Evolutionary conservation across 1,284 basidiomycete genomes (phyloP), one percentile per base, ranked within the genome.

Genomic region (Trichosporon sp.): DNA sequence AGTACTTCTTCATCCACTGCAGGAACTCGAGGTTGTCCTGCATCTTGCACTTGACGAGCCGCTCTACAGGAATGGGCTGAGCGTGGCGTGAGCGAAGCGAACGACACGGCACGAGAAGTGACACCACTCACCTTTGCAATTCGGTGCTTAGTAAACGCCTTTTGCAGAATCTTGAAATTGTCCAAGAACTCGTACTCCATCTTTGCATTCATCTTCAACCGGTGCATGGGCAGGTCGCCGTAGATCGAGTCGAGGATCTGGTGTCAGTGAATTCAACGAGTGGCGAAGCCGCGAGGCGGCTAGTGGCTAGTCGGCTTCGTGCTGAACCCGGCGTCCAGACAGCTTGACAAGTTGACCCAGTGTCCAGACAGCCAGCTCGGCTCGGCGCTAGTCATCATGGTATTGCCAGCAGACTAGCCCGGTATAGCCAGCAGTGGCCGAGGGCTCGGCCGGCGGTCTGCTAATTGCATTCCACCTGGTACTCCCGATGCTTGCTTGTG

Each of bases 21-120:
- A 95, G 79, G 81, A 99, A 99, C 79, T 99, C 96, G 71, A 99
- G 88, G 81, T 99, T 99, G 81, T 99, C 96, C 89, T 98, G 96
- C 95, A 99, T 99, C 84, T 98, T 98, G 85, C 95, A 80, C 82
- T 95, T 95, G 56, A 94, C 87, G 60, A 99, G 86, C 73, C 85
- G 89, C 70, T 97, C 95, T 29, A 99, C 90, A 1, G 87, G 90
- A 75, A 99, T 95, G 14, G 95, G 95, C 92, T 95, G 19, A 58
- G 58, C 34, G 61, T n/a, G n/a, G 57, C 21, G 25, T 13, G 23
- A 36, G n/a, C 31, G 8, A 5, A 27, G 21, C 23, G 19, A 40
- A n/a, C n/a, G 14, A 32, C 10, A 16, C 25, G 31, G n/a, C 23
- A 19, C 11, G 25, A 25, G 44, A 23, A 19, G 19, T 9, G 27